These are phyloP conservation scores for Aureobasidium sp. DNA, from an alignment of 2,329 filamentous ascomycete genomes.

Conservation along the genomic window DNA sequence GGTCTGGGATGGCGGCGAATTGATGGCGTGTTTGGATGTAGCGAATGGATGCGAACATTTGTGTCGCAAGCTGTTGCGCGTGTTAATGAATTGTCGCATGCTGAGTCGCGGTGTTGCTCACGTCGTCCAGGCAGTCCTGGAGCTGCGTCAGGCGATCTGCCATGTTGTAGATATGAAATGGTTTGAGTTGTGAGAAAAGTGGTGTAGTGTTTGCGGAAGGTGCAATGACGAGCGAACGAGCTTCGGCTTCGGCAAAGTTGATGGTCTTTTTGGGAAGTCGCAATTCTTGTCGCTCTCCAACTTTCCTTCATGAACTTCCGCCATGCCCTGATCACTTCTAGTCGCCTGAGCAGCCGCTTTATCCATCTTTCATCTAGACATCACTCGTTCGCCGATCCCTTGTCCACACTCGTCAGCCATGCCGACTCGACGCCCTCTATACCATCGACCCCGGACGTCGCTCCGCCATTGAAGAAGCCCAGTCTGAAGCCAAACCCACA, in stretches of 20 bases:
- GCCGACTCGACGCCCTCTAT: not conserved
- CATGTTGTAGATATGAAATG: constrained; percentile 44
- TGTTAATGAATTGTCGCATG: constrained; percentile 8
- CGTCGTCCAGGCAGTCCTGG: constrained; percentile 78
- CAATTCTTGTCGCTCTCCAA: not conserved
- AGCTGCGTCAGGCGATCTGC: constrained; percentile 72
- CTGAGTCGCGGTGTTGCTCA: constrained; percentile 27
- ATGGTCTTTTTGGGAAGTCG: not conserved
- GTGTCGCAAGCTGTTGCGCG: constrained; percentile 34
- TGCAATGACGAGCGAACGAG: not conserved
- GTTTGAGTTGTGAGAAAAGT: not conserved
- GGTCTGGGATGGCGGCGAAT: constrained; percentile 33
- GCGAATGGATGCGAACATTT: constrained; percentile 38
- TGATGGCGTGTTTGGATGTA: constrained; percentile 37
- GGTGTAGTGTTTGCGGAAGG: not conserved
- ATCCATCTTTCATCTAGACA: not conserved
- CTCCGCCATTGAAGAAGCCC: not conserved
- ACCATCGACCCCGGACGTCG: not conserved
- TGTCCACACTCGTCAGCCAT: not conserved
- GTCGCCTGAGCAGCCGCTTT: not conserved
- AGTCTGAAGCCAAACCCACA: not conserved
- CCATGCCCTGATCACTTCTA: not conserved
- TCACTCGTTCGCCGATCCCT: not conserved
- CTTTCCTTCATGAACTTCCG: constrained; percentile 3
- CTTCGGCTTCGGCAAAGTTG: not conserved